Percentiles rank a stretch among this genome's conserved stretches.
Evolutionary conservation across 306 rosid genomes (phyloP).

Genomic region (Casuarina equisetifolia): DNA sequence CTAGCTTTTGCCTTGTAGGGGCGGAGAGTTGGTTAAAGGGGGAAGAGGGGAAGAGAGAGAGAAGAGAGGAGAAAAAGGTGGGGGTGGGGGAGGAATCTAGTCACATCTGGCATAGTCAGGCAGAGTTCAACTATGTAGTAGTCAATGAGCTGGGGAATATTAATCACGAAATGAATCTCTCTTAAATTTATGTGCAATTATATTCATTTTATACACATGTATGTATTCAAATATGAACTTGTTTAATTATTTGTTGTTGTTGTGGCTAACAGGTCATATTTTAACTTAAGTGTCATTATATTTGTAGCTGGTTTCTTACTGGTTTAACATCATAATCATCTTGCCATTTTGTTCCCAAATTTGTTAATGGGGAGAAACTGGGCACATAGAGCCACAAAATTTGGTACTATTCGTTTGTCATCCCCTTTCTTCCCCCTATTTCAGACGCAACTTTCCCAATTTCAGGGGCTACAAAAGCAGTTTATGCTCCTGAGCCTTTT

Average conservation of each 20-base stretch:
- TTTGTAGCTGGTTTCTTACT: neutral
- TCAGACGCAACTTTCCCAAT: slow-evolving; percentile 25
- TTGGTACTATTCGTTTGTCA: neutral
- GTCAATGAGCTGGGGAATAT: neutral
- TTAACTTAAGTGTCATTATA: neutral
- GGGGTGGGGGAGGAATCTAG: neutral
- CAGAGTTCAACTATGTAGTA: neutral
- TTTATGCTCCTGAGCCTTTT: slow-evolving; percentile 86
- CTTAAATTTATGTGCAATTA: neutral
- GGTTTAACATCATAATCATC: neutral
- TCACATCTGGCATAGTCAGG: neutral
- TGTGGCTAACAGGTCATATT: neutral
- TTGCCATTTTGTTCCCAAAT: neutral
- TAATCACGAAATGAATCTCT: neutral
- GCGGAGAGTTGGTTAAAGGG: too few species aligned
- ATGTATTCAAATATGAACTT: neutral
- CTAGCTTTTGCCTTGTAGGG: too few species aligned
- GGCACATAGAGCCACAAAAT: slow-evolving; percentile 14
- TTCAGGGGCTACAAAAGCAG: slow-evolving; percentile 78
- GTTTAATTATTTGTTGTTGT: neutral
- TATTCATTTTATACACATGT: too few species aligned
- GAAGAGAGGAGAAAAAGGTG: too few species aligned
- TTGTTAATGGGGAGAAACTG: neutral
- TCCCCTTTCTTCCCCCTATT: neutral
- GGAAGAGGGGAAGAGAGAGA: too few species aligned